These are phyloP conservation scores for Erythrobasidium yunnanense DNA, from an alignment of 768 basidiomycete genomes.

Conservation along the genomic window DNA sequence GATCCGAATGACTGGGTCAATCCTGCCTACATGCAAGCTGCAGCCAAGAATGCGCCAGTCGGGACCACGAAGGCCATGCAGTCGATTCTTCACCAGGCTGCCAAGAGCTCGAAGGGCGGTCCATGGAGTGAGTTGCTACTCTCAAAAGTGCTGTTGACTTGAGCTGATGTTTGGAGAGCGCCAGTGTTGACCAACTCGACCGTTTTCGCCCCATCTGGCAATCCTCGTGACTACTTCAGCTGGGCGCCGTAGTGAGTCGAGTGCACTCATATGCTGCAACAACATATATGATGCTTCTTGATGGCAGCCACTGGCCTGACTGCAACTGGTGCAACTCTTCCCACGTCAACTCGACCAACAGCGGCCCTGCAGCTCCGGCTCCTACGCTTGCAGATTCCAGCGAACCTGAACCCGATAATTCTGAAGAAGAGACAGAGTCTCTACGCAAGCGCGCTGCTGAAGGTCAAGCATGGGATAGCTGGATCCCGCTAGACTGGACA, in stretches of 20 bases:
- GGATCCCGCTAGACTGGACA: no score
- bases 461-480: no score
- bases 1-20: conserved; percentile 45
- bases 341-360: background rate
- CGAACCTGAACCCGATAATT: background rate
- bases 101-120: conserved; percentile 42
- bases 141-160: background rate
- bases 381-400: background rate
- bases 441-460: no score
- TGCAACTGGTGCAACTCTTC: conserved; percentile 48
- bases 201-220: conserved; percentile 43
- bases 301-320: conserved; percentile 50
- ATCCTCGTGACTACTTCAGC: conserved; percentile 57
- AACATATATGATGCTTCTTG: background rate
- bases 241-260: conserved; percentile 57
- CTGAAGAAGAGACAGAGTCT: no score
- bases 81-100: conserved; percentile 44
- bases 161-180: background rate
- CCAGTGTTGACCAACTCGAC: conserved; percentile 44
- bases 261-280: background rate
- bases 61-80: conserved; percentile 42
- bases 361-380: background rate
- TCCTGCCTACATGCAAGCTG: conserved; percentile 44
- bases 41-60: conserved; percentile 30
- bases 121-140: conserved; percentile 43